These are phyloP conservation scores for Pyrenophora graminea DNA, from an alignment of 2,329 filamentous ascomycete genomes.

Conservation along the genomic window DNA sequence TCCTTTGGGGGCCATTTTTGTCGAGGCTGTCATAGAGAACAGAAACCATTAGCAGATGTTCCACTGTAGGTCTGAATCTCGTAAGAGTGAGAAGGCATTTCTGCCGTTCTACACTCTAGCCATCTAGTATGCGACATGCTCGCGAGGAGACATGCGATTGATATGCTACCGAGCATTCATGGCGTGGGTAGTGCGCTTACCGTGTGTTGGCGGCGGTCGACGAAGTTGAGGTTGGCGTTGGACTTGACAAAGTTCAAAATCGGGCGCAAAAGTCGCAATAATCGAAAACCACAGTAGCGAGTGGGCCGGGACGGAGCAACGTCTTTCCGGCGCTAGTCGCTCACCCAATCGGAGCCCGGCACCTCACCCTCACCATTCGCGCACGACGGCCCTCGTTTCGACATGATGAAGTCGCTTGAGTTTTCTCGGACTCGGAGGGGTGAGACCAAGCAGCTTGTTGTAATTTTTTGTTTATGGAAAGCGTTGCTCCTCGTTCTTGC, in stretches of 20 bases:
- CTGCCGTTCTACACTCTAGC: slow-evolving; percentile 46
- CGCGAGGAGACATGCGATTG: slow-evolving; percentile 38
- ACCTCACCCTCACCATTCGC: slow-evolving; percentile 1
- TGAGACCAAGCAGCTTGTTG: slow-evolving; percentile 11
- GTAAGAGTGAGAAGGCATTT: slow-evolving; percentile 46
- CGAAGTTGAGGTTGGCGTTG: slow-evolving; percentile 36
- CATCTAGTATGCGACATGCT: slow-evolving; percentile 43
- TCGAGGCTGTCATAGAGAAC: slow-evolving; percentile 99
- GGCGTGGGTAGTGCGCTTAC: slow-evolving; percentile 42
- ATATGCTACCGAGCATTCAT: slow-evolving; percentile 40
- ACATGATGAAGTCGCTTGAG: slow-evolving; percentile 1
- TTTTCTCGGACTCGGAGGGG: not conserved
- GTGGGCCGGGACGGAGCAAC: slow-evolving; percentile 15
- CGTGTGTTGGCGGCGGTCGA: slow-evolving; percentile 43
- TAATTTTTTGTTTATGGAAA: slow-evolving; percentile 69
- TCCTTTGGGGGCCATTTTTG: slow-evolving; percentile 71
- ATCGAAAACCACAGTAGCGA: slow-evolving; percentile 28
- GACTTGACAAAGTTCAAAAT: slow-evolving; percentile 17
- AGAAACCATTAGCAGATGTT: slow-evolving; percentile 91
- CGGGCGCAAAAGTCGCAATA: slow-evolving; percentile 21
- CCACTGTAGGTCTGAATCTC: slow-evolving; percentile 54
- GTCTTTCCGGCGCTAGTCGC: slow-evolving; percentile 20
- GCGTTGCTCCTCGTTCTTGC: slow-evolving; percentile 66
- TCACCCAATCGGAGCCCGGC: slow-evolving; percentile 18
- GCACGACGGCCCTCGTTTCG: not conserved